Conservation (phyloP, 768 basidiomycete species). For the Termitomyces sp. region DNA sequence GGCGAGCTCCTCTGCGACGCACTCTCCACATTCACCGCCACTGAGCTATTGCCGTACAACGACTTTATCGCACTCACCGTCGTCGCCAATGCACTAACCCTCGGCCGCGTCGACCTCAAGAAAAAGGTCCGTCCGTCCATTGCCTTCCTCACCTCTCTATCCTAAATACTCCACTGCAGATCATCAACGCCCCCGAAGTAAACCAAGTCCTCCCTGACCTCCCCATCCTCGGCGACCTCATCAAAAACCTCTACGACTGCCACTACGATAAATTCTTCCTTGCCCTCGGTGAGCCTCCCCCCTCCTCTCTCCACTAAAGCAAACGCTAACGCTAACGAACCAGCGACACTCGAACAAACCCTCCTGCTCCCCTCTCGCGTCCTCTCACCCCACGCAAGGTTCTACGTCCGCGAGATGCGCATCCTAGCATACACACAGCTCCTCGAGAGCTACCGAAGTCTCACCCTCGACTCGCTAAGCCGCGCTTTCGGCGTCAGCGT, state of each 20-base stretch:
- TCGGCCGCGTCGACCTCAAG: conserved; percentile 84
- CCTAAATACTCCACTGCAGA: conserved; percentile 42
- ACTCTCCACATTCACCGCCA: conserved; percentile 90
- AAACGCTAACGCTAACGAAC: neutral
- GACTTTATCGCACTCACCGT: conserved; percentile 87
- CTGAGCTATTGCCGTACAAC: conserved; percentile 82
- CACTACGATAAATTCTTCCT: conserved; percentile 94
- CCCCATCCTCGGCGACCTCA: conserved; percentile 76
- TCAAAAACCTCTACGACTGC: conserved; percentile 86
- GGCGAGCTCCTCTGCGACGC: conserved; percentile 88
- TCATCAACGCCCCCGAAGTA: conserved; percentile 85
- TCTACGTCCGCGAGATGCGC: conserved; percentile 93
- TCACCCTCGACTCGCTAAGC: conserved; percentile 84
- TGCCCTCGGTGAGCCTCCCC: conserved; percentile 59
- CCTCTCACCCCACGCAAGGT: conserved; percentile 81
- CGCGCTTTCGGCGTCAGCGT: conserved; percentile 86
- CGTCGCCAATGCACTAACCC: conserved; percentile 68
- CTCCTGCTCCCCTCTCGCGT: conserved; percentile 85
- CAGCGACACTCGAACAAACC: conserved; percentile 85
- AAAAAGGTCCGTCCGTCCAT: conserved; percentile 84
- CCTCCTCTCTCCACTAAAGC: neutral
- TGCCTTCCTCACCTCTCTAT: too few species aligned
- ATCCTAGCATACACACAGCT: conserved; percentile 90
- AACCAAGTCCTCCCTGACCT: conserved; percentile 78
- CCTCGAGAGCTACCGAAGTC: conserved; percentile 84